A percentile compares a stretch with the other conserved stretches of the same genome.
phyloP scores from a whole-genome alignment of 768 basidiomycete species.

The Pholiota molesta region DNA sequence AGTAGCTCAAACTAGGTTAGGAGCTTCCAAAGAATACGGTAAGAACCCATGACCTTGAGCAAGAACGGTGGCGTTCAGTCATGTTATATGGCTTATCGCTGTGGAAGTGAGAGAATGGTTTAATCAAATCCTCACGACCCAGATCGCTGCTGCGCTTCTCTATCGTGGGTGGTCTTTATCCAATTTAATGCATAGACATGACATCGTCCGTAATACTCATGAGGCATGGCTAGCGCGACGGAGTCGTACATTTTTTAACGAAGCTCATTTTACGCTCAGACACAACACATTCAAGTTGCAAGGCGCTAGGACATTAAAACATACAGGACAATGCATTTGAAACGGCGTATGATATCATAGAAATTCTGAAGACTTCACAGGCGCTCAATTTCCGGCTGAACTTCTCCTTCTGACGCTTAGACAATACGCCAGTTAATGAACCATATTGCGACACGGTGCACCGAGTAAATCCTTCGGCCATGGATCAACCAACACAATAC shows the following conservation, averaged over 20 bases:
- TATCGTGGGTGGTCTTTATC: neutral
- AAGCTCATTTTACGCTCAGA: no score
- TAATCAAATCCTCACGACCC: neutral
- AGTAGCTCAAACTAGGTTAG: no score
- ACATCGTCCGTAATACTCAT: neutral
- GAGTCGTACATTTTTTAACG: neutral
- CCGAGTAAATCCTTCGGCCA: neutral
- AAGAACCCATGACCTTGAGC: neutral
- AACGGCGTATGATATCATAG: no score
- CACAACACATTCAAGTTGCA: no score
- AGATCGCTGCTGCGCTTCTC: neutral
- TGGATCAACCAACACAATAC: no score
- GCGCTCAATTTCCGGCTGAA: neutral
- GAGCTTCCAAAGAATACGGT: neutral
- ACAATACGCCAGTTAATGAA: no score
- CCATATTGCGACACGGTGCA: neutral
- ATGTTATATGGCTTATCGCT: neutral
- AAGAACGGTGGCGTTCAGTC: neutral
- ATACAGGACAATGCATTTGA: no score
- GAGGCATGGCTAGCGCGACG: neutral
- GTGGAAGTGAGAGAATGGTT: neutral
- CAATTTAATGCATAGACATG: neutral
- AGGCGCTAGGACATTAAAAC: no score
- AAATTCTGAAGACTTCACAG: no score
- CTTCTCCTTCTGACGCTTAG: neutral